Base-by-base conservation (phyloP, 176 grass and related monocot species). In the Microstegium vimineum region DNA sequence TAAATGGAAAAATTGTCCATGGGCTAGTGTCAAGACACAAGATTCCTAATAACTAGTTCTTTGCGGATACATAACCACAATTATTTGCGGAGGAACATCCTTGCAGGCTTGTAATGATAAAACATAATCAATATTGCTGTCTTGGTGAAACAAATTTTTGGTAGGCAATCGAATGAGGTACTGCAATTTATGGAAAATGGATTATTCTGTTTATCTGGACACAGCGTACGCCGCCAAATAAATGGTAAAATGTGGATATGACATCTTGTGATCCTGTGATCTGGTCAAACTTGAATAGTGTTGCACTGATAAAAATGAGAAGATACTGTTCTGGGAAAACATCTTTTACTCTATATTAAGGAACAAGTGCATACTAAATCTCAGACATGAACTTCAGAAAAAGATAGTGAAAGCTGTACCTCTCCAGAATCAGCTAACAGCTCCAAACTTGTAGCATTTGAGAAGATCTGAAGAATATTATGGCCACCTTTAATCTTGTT, bases 401-500 rank as follows among this genome's bases (percentile, higher is more conserved):
- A 57, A 26, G 5, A 27, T 6, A 0, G 26, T 2, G 6, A 36
- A 20, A 75, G n/a, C 0, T 67, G 66, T 86, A 86, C 70, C 77
- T 86, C 77, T 35, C 47, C 47, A 32, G 26, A 26, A 68, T 26
- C 22, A 75, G 61, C 85, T 23, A 87, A 60, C 16, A 87, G 62
- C 63, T 87, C 85, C 49, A 87, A 59, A 69, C n/a, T 69, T 69
- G 22, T 76, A 45, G 71, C 71, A 75, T 87, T 81, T 4, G 62
- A 75, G 7, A 81, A 10, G 71, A 22, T 81, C 36, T 18, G 22
- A 62, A 76, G 74, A 62, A 76, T 4, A 62, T 76, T 81, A 30
- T 56, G 30, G 4, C 85, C 78, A 28, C 85, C 78, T 28, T 26
- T 5, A 73, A 80, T 38, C 56, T 54, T 66, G 15, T 22, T 74